These are phyloP conservation scores for Candida sanyiensis DNA, from an alignment of 805 yeast genomes.

Conservation along the genomic window DNA sequence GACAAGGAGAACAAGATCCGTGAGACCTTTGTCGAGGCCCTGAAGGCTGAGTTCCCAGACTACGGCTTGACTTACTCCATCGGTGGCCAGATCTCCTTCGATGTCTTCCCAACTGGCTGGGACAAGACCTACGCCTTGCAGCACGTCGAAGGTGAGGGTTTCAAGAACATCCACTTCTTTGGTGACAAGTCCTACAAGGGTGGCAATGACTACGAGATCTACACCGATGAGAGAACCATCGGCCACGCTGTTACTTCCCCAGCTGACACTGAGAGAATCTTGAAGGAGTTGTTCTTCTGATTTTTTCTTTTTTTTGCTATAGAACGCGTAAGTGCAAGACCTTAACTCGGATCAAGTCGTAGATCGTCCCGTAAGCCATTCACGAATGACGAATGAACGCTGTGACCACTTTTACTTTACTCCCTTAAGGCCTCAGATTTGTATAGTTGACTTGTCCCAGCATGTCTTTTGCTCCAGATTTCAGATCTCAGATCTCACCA, in stretches of 20 bases:
- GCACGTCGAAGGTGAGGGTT: conserved; percentile 83
- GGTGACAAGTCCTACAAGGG: conserved; percentile 98
- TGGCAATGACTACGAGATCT: conserved; percentile 98
- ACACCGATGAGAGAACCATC: conserved; percentile 83
- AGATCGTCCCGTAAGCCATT: too few relatives aligned
- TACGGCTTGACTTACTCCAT: conserved; percentile 89
- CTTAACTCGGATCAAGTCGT: too few relatives aligned
- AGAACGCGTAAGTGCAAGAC: too few relatives aligned
- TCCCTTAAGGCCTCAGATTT: too few relatives aligned
- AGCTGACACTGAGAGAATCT: conserved; percentile 78
- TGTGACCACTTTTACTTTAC: too few relatives aligned
- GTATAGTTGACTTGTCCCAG: too few relatives aligned
- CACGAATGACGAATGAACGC: too few relatives aligned
- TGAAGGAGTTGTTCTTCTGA: conserved; percentile 67
- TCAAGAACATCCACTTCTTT: conserved; percentile 88
- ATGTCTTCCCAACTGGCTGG: conserved; percentile 99
- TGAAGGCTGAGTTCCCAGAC: conserved; percentile 79
- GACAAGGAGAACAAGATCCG: conserved; percentile 81
- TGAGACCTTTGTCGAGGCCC: conserved; percentile 76
- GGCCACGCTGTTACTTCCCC: conserved; percentile 94
- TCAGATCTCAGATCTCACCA: too few relatives aligned
- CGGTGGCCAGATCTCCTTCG: conserved; percentile 99
- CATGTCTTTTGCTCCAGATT: too few relatives aligned
- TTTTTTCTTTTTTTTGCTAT: too few relatives aligned
- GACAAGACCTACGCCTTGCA: conserved; percentile 95